These are phyloP conservation scores for Peziza echinospora DNA, from an alignment of 495 filamentous ascomycete genomes.

Conservation along the genomic window DNA sequence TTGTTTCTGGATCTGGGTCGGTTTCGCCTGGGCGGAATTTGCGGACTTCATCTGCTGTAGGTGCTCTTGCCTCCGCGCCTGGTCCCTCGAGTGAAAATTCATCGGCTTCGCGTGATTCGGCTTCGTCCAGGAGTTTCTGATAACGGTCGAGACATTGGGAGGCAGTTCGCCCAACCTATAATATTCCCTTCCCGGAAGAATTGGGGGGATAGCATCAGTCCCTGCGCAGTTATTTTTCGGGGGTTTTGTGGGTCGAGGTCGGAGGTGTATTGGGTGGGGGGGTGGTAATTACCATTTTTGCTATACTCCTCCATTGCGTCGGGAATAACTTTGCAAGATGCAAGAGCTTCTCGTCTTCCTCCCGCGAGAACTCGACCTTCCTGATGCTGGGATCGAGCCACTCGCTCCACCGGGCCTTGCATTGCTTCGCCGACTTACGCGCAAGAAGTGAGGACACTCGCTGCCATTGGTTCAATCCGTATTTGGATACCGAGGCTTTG, in stretches of 20 bases:
- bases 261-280: background rate
- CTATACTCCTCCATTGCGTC: slow-evolving; percentile 96
- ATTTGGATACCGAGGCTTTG: slow-evolving; percentile 88
- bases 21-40: slow-evolving; percentile 77
- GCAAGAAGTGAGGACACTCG: slow-evolving; percentile 92
- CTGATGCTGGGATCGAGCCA: slow-evolving; percentile 95
- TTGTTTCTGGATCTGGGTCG: slow-evolving; percentile 88
- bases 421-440: slow-evolving; percentile 95
- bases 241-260: too few species aligned
- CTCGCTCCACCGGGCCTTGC: slow-evolving; percentile 94
- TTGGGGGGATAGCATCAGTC: too few species aligned
- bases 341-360: slow-evolving; percentile 93
- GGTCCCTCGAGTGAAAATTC: slow-evolving; percentile 74
- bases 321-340: slow-evolving; percentile 97
- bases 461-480: slow-evolving; percentile 96
- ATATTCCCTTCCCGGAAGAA: too few species aligned
- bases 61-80: slow-evolving; percentile 68
- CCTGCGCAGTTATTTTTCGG: background rate
- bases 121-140: slow-evolving; percentile 87
- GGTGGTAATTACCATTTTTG: slow-evolving; percentile 49
- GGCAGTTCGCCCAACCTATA: slow-evolving; percentile 71
- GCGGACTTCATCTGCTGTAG: slow-evolving; percentile 83
- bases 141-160: slow-evolving; percentile 94
- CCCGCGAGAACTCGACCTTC: slow-evolving; percentile 95
- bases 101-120: slow-evolving; percentile 63